Evolutionary conservation across 2,329 filamentous ascomycete genomes (phyloP).

Genomic region (Venturia carpophila): DNA sequence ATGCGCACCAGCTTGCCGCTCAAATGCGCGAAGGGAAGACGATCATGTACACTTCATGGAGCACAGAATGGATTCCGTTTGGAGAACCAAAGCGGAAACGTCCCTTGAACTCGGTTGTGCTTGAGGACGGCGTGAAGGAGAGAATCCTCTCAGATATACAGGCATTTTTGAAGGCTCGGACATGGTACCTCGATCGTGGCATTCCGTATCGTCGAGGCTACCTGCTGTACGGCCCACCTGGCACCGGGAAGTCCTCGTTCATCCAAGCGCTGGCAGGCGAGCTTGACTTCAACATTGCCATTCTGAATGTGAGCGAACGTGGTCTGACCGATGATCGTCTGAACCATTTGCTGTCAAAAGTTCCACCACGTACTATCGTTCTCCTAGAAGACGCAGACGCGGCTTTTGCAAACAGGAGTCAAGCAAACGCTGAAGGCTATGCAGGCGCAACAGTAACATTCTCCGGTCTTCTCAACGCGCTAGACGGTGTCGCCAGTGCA

Average conservation of each 20-base stretch:
- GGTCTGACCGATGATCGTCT: constrained; percentile 85
- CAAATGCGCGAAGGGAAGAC: constrained; percentile 87
- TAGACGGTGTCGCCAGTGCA: constrained; percentile 85
- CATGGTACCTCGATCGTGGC: constrained; percentile 91
- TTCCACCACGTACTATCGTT: constrained; percentile 74
- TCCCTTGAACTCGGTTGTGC: constrained; percentile 77
- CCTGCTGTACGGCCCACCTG: constrained; percentile 79
- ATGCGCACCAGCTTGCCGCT: constrained; percentile 74
- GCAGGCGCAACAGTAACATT: constrained; percentile 85
- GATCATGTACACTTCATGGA: constrained; percentile 77
- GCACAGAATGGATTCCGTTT: constrained; percentile 76
- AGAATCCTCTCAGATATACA: constrained; percentile 69
- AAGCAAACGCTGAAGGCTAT: constrained; percentile 74
- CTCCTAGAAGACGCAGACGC: constrained; percentile 87
- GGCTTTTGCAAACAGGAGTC: constrained; percentile 74
- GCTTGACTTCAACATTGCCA: constrained; percentile 84
- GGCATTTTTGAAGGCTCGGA: constrained; percentile 69
- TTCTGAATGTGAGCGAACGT: constrained; percentile 82
- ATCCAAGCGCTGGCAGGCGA: constrained; percentile 93
- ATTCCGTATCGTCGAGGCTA: constrained; percentile 90
- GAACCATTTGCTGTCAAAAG: constrained; percentile 75
- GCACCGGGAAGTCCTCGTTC: constrained; percentile 90
- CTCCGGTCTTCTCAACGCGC: constrained; percentile 65
- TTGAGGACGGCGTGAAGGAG: constrained; percentile 78
- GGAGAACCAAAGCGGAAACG: constrained; percentile 80